A percentile compares a stretch with the other conserved stretches of the same genome.
These are phyloP conservation scores for Gymnopilus junonius DNA, from an alignment of 768 basidiomycete genomes.

Conservation along the genomic window DNA sequence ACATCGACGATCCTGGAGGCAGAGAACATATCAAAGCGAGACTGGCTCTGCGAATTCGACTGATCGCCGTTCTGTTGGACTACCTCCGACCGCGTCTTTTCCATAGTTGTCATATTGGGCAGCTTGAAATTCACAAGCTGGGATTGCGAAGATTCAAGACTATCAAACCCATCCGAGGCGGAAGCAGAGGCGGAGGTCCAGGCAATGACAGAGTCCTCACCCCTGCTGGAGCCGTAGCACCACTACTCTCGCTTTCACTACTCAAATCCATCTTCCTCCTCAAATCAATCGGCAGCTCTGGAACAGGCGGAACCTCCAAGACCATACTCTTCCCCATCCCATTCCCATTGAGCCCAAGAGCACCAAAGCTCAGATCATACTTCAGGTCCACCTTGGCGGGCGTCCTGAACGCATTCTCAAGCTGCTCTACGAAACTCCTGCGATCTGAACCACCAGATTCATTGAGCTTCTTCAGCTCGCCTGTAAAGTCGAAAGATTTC, in stretches of 20 bases:
- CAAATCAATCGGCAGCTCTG: constrained; percentile 43
- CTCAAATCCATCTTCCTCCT: constrained; percentile 6
- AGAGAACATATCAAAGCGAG: constrained; percentile 28
- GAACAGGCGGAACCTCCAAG: constrained; percentile 55
- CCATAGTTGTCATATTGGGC: constrained; percentile 28
- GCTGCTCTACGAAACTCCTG: constrained; percentile 79
- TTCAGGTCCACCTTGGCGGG: constrained; percentile 70
- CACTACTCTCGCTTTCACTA: constrained; percentile 7
- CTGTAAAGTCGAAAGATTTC: constrained; percentile 85
- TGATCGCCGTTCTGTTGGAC: constrained; percentile 11
- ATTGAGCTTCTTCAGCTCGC: constrained; percentile 70
- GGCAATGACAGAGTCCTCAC: background rate
- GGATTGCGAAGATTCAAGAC: background rate
- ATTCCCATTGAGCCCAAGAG: background rate
- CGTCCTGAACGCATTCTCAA: constrained; percentile 80
- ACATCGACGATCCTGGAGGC: constrained; percentile 36
- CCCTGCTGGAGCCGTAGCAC: background rate
- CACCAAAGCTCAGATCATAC: constrained; percentile 40
- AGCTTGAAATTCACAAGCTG: constrained; percentile 34
- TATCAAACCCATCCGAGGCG: constrained; percentile 9
- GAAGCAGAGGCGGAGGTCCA: background rate
- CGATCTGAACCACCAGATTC: constrained; percentile 73
- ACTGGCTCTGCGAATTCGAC: constrained; percentile 7
- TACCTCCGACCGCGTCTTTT: constrained; percentile 19
- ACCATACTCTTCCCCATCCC: constrained; percentile 29